phyloP scores from a whole-genome alignment of 371 early-diverging fungal species.

The Homolaphlyctis polyrhiza region DNA sequence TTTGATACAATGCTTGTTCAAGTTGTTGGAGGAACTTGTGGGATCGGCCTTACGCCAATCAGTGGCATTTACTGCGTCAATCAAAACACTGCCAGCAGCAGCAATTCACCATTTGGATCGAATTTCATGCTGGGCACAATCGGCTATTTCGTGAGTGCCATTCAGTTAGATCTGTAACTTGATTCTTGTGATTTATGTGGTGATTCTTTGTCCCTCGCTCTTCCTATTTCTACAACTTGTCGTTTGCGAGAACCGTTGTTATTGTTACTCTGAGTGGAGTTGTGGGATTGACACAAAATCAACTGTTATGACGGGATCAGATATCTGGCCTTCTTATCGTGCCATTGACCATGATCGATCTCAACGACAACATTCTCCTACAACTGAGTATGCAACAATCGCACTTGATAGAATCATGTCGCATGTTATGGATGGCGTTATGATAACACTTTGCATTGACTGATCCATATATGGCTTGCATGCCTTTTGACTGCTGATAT shows the following conservation, averaged over 20 bases:
- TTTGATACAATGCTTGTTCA: background rate
- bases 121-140: conserved; percentile 35
- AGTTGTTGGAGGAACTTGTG: conserved; percentile 40
- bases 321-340: conserved; percentile 28
- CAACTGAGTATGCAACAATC: conserved; percentile 39
- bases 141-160: conserved; percentile 27
- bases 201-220: too few species aligned
- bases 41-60: conserved; percentile 26
- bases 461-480: background rate
- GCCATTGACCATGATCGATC: conserved; percentile 31
- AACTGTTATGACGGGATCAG: too few species aligned
- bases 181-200: too few species aligned
- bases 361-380: conserved; percentile 43
- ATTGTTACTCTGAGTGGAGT: too few species aligned
- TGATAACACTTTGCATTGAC: too few species aligned
- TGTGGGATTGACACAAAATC: too few species aligned
- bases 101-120: conserved; percentile 41
- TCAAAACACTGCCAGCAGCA: conserved; percentile 11
- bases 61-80: conserved; percentile 35
- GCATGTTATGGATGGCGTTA: too few species aligned
- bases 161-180: too few species aligned
- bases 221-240: too few species aligned
- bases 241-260: too few species aligned
- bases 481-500: too few species aligned
- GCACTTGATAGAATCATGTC: too few species aligned